Percentiles rank a stretch among this genome's conserved stretches.
Conservation (phyloP, 306 rosid genomes). For the Sindora glabra region DNA sequence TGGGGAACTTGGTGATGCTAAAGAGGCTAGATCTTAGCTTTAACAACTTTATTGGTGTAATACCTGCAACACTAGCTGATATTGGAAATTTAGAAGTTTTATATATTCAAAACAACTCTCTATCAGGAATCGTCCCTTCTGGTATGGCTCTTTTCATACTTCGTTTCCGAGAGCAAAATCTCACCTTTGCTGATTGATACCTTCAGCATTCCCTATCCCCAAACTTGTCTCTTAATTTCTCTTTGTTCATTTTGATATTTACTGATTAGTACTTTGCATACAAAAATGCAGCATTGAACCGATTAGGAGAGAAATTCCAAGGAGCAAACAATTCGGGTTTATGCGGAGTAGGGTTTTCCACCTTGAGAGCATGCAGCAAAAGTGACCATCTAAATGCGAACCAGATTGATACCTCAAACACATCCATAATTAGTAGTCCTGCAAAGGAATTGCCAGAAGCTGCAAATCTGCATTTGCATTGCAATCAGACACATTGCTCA, state of each 20-base stretch:
- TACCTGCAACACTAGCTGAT: slow-evolving; percentile 50
- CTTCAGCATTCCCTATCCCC: background rate
- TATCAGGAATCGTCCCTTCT: slow-evolving; percentile 62
- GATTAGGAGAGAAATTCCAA: slow-evolving; percentile 60
- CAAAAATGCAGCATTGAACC: slow-evolving; percentile 47
- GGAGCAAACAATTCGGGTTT: slow-evolving; percentile 56
- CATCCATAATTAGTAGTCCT: slow-evolving; percentile 6
- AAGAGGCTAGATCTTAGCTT: slow-evolving; percentile 74
- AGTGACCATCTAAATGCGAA: slow-evolving; percentile 13
- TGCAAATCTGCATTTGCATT: slow-evolving; percentile 30
- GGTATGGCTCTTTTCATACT: slow-evolving; percentile 43
- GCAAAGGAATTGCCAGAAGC: slow-evolving; percentile 41
- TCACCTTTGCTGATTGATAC: background rate
- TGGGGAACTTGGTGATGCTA: slow-evolving; percentile 49
- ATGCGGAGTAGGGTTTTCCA: slow-evolving; percentile 65
- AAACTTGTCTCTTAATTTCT: background rate
- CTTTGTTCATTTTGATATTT: background rate
- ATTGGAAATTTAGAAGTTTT: slow-evolving; percentile 37
- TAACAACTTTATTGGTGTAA: slow-evolving; percentile 49
- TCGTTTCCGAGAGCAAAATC: background rate
- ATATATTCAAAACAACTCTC: slow-evolving; percentile 63
- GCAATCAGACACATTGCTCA: slow-evolving; percentile 46
- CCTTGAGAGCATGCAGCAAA: slow-evolving; percentile 46
- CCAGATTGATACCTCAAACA: slow-evolving; percentile 19
- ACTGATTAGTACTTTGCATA: slow-evolving; percentile 20